A percentile compares a stretch with the other conserved stretches of the same genome.
Conservation (phyloP, 768 basidiomycete species). For the Paxillus rubicundulus region DNA sequence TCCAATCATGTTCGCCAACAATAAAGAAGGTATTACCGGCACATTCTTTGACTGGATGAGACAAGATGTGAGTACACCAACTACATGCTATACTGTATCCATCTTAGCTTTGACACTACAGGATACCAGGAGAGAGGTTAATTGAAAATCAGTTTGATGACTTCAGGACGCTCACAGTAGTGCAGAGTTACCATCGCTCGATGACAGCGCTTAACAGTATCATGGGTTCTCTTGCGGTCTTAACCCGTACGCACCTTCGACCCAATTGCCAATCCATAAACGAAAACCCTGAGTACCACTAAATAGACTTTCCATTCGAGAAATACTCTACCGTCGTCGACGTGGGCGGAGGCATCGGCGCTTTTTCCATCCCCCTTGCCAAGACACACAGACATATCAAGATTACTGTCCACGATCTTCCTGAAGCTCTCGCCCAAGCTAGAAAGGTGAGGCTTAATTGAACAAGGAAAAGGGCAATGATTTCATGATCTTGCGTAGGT, state of each 20-base stretch:
- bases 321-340: constrained; percentile 31
- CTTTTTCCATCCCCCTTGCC: constrained; percentile 29
- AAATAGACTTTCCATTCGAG: constrained; percentile 32
- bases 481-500: constrained; percentile 2
- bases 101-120: not conserved
- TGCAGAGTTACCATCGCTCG: constrained; percentile 20
- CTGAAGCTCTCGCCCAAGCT: constrained; percentile 21
- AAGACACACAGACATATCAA: constrained; percentile 28
- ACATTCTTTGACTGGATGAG: constrained; percentile 26
- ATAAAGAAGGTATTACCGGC: constrained; percentile 17
- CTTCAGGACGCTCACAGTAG: not conserved
- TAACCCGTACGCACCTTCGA: constrained; percentile 16
- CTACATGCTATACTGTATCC: not conserved
- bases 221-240: constrained; percentile 25
- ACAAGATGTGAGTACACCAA: constrained; percentile 15
- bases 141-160: not conserved
- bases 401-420: constrained; percentile 34
- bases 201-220: constrained; percentile 23
- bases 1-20: constrained; percentile 19
- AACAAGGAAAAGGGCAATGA: not conserved
- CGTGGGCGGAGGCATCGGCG: constrained; percentile 35
- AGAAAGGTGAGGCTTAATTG: constrained; percentile 8
- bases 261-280: not conserved
- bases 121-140: constrained; percentile 22
- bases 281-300: not conserved